These are phyloP conservation scores for Mrakia blollopis DNA, from an alignment of 768 basidiomycete species.

Conservation along the genomic window DNA sequence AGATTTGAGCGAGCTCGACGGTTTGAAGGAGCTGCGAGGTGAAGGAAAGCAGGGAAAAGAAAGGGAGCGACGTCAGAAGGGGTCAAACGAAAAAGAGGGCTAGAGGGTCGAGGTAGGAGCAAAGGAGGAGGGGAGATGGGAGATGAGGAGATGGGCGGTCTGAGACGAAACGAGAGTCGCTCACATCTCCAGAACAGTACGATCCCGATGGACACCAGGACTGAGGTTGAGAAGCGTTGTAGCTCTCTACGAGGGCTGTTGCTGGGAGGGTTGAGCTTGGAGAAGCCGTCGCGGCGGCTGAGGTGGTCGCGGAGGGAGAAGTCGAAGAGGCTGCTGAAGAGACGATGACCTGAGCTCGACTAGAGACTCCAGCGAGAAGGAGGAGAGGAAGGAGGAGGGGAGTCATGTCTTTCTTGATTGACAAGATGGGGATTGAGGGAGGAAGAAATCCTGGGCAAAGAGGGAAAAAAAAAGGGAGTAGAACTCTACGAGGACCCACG, in stretches of 20 bases:
- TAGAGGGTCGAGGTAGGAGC: too few species aligned
- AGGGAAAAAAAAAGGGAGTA: too few species aligned
- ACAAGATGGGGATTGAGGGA: too few species aligned
- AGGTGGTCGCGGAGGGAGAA: neutral
- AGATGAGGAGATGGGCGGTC: neutral
- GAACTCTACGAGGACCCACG: too few species aligned
- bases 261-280: slow-evolving; percentile 25
- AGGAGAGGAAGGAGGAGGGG: neutral
- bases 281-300: slow-evolving; percentile 19
- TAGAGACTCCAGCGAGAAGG: neutral
- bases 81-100: neutral
- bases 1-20: slow-evolving; percentile 70
- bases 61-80: neutral
- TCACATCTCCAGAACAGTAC: slow-evolving; percentile 71
- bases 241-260: neutral
- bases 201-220: slow-evolving; percentile 71
- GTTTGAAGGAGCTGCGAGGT: slow-evolving; percentile 58
- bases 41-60: slow-evolving; percentile 1
- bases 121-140: too few species aligned
- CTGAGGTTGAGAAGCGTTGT: slow-evolving; percentile 45
- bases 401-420: too few species aligned
- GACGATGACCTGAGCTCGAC: neutral
- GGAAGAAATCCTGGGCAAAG: too few species aligned
- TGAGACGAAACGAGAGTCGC: slow-evolving; percentile 38
- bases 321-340: neutral